These are phyloP conservation scores for Dendrostoma leiphaemia DNA, from an alignment of 2,329 filamentous ascomycete species.

Conservation along the genomic window DNA sequence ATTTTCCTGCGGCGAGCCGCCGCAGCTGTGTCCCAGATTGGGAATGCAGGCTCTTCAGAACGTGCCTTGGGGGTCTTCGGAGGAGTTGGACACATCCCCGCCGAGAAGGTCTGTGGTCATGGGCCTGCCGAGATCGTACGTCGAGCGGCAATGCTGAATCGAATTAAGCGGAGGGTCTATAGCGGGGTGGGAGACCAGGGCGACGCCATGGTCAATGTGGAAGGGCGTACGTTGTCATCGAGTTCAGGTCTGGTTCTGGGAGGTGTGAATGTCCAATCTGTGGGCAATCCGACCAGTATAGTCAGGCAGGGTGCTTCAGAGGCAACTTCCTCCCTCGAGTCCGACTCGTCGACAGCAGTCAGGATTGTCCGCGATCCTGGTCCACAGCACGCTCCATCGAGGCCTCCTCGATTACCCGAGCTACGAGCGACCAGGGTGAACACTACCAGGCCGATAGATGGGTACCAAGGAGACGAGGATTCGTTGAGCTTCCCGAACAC, in stretches of 20 bases:
- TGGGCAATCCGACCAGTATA: no score
- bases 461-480: conserved; percentile 39
- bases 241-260: not conserved
- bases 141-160: conserved; percentile 65
- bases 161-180: conserved; percentile 48
- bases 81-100: conserved; percentile 7
- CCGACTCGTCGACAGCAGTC: not conserved
- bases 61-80: conserved; percentile 10
- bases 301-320: not conserved
- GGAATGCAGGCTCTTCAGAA: conserved; percentile 18
- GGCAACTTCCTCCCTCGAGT: not conserved
- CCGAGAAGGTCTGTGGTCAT: conserved; percentile 15
- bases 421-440: conserved; percentile 23
- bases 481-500: conserved; percentile 45
- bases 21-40: conserved; percentile 32
- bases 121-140: conserved; percentile 47
- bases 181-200: conserved; percentile 32
- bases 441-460: conserved; percentile 16
- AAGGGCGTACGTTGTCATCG: not conserved
- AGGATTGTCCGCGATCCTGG: not conserved
- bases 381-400: conserved; percentile 20
- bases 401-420: conserved; percentile 34
- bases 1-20: conserved; percentile 49
- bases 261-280: no score
- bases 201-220: conserved; percentile 18